A percentile compares a stretch with the other conserved stretches of the same genome.
Evolutionary conservation across 805 yeast species (phyloP).

Genomic region (Metschnikowia picachoensis): DNA sequence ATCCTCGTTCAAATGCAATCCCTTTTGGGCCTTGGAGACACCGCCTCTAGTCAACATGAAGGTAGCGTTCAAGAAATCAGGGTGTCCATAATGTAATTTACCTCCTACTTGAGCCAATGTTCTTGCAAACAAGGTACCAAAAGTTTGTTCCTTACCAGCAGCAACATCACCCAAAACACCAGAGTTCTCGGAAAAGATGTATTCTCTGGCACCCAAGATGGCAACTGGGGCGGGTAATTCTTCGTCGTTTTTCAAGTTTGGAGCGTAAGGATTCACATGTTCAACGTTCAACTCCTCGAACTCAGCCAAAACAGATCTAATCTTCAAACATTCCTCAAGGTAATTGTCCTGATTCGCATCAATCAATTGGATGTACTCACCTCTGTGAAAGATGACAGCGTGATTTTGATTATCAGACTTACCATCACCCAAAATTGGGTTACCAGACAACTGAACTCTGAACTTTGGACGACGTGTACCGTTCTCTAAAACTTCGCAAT

Average conservation of each 20-base stretch:
- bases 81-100: constrained; percentile 83
- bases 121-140: constrained; percentile 80
- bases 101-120: constrained; percentile 81
- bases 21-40: constrained; percentile 80
- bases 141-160: constrained; percentile 85
- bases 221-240: constrained; percentile 58
- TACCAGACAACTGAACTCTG: constrained; percentile 65
- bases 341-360: constrained; percentile 86
- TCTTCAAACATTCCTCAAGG: constrained; percentile 76
- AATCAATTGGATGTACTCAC: constrained; percentile 74
- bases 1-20: constrained; percentile 79
- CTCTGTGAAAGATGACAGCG: constrained; percentile 69
- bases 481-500: constrained; percentile 39
- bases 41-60: constrained; percentile 87
- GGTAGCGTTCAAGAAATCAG: constrained; percentile 70
- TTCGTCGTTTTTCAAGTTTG: constrained; percentile 57
- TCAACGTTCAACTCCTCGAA: constrained; percentile 63
- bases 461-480: constrained; percentile 55
- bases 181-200: constrained; percentile 76
- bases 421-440: constrained; percentile 83
- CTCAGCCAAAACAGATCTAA: constrained; percentile 69
- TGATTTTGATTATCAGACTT: constrained; percentile 82
- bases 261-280: constrained; percentile 75
- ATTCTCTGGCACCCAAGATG: constrained; percentile 79
- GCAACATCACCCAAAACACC: constrained; percentile 84